phyloP scores from a whole-genome alignment of 371 early-diverging fungal species.

The Mucor irregularis region DNA sequence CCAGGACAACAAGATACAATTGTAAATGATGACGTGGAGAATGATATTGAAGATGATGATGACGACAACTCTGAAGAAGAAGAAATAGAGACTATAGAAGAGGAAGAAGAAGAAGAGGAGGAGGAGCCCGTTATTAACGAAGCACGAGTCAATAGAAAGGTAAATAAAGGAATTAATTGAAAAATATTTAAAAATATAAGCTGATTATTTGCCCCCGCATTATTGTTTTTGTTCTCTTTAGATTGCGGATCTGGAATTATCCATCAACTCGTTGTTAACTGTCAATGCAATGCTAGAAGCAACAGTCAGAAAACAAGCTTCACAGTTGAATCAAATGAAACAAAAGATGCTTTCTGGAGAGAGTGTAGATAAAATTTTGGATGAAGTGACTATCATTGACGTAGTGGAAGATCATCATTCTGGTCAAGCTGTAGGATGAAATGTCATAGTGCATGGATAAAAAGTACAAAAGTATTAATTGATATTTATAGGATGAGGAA shows the following conservation, averaged over 20 bases:
- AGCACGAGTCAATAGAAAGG: conserved; percentile 51
- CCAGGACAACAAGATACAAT: not conserved
- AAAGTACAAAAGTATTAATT: not conserved
- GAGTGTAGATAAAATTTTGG: not conserved
- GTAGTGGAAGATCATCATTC: conserved; percentile 2
- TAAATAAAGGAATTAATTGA: conserved; percentile 1
- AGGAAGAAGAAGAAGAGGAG: conserved; percentile 22
- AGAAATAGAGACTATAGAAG: not conserved
- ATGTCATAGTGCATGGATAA: not conserved
- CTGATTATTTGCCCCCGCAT: not conserved
- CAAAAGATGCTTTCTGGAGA: conserved; percentile 19
- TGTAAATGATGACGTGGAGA: not conserved
- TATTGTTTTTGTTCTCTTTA: conserved; percentile 7
- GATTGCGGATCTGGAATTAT: conserved; percentile 59
- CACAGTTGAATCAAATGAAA: conserved; percentile 46
- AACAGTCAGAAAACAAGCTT: conserved; percentile 50
- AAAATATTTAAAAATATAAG: not conserved
- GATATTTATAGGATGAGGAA: no score
- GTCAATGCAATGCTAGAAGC: conserved; percentile 55
- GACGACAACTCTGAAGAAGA: not conserved
- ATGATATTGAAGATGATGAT: conserved; percentile 1
- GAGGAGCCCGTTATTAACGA: conserved; percentile 31
- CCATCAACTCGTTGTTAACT: conserved; percentile 47
- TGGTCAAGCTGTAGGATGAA: no score
- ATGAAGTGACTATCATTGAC: not conserved